These are phyloP conservation scores for Phytophthora cryptogea DNA, from an alignment of 352 stramenopile genomes.

Conservation along the genomic window DNA sequence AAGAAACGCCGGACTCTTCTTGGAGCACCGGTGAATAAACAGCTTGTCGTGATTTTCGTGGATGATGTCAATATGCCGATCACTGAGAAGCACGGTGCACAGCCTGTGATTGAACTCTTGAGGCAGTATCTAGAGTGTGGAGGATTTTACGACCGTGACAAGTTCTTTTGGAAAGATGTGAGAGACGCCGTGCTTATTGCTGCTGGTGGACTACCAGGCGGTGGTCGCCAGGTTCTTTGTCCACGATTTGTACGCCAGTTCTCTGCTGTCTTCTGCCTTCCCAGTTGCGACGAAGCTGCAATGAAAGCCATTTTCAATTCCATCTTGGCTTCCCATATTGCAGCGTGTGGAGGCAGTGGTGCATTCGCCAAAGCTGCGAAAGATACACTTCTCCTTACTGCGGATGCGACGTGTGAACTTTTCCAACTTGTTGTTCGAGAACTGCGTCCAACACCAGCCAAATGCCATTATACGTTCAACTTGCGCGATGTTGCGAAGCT, in stretches of 20 bases:
- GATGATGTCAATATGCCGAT: slow-evolving; percentile 94
- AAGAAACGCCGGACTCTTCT: slow-evolving; percentile 94
- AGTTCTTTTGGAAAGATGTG: slow-evolving; percentile 86
- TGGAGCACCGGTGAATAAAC: slow-evolving; percentile 75
- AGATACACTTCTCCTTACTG: slow-evolving; percentile 55
- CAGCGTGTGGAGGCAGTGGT: slow-evolving; percentile 12
- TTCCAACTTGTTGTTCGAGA: slow-evolving; percentile 59
- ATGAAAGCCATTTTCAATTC: slow-evolving; percentile 91
- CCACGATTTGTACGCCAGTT: slow-evolving; percentile 77
- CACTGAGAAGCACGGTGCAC: slow-evolving; percentile 69
- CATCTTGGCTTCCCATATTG: slow-evolving; percentile 75
- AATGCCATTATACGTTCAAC: slow-evolving; percentile 88
- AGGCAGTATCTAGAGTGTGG: slow-evolving; percentile 71
- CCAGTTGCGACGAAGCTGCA: slow-evolving; percentile 63
- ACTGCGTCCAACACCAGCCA: slow-evolving; percentile 76
- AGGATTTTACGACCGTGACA: slow-evolving; percentile 83
- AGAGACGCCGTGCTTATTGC: slow-evolving; percentile 67
- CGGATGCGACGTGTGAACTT: slow-evolving; percentile 63
- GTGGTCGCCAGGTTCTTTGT: slow-evolving; percentile 59
- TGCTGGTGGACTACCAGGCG: slow-evolving; percentile 60
- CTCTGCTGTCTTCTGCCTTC: slow-evolving; percentile 67
- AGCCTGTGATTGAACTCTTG: slow-evolving; percentile 81
- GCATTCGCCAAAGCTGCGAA: slow-evolving; percentile 52
- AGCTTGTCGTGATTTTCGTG: slow-evolving; percentile 82
- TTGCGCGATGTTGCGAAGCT: slow-evolving; percentile 80